Evolutionary conservation across 495 filamentous ascomycete genomes (phyloP).

Genomic region (Podospora sp.): DNA sequence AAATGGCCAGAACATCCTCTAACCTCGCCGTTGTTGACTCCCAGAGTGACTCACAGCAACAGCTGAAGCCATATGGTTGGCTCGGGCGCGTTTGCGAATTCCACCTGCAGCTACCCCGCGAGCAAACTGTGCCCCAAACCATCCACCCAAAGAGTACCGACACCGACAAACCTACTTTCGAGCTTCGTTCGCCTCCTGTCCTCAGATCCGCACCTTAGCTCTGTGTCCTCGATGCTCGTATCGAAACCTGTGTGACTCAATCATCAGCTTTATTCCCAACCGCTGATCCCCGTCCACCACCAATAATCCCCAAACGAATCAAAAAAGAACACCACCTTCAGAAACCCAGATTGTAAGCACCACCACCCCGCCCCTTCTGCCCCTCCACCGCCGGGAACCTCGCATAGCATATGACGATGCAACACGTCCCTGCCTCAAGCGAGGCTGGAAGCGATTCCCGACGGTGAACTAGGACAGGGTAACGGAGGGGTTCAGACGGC

Average conservation of each 20-base stretch:
- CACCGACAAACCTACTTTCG: background rate
- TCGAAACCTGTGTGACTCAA: background rate
- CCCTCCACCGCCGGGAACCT: slow-evolving; percentile 31
- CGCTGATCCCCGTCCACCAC: background rate
- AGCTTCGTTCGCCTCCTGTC: too few relatives aligned
- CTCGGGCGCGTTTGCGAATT: background rate
- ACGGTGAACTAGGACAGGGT: background rate
- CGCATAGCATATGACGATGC: slow-evolving; percentile 55
- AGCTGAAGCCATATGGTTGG: background rate
- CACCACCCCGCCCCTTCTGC: slow-evolving; percentile 36
- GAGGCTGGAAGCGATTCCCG: slow-evolving; percentile 5
- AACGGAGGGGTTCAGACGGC: slow-evolving; percentile 51
- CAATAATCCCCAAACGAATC: background rate
- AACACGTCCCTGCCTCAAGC: slow-evolving; percentile 27
- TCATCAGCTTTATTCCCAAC: background rate
- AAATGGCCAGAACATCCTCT: background rate
- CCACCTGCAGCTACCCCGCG: background rate
- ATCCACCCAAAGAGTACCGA: background rate
- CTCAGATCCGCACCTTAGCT: too few relatives aligned
- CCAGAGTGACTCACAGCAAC: background rate
- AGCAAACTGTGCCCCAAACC: background rate
- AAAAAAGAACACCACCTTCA: slow-evolving; percentile 32
- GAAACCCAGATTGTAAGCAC: slow-evolving; percentile 56
- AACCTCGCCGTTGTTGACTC: background rate
- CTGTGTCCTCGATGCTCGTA: too few relatives aligned